phyloP scores from a whole-genome alignment of 495 filamentous ascomycete species.

The Penicillium desertorum region DNA sequence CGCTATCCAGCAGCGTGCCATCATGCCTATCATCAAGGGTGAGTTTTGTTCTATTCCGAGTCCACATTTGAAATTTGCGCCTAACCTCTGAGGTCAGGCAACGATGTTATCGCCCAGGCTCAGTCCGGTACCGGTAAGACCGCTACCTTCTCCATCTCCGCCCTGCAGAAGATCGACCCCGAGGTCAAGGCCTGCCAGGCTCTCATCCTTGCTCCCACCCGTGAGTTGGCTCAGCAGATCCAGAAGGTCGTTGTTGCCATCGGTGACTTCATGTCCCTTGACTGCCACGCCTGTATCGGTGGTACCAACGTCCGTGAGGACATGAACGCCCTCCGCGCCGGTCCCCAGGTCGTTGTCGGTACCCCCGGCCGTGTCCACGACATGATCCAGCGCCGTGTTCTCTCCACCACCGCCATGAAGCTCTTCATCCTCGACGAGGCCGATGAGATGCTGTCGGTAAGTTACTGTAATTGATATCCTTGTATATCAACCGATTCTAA shows the following conservation, averaged over 20 bases:
- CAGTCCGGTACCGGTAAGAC: conserved; percentile 99
- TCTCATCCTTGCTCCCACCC: conserved; percentile 92
- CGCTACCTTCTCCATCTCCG: conserved; percentile 97
- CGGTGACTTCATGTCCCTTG: conserved; percentile 98
- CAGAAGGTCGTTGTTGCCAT: conserved; percentile 98
- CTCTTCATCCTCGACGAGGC: conserved; percentile 99
- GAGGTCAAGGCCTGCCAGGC: conserved; percentile 93
- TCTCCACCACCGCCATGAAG: conserved; percentile 96
- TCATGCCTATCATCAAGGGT: conserved; percentile 99
- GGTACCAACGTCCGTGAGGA: conserved; percentile 97
- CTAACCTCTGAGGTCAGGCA: conserved; percentile 57
- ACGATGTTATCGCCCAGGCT: conserved; percentile 98
- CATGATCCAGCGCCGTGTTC: conserved; percentile 96
- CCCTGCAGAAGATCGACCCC: conserved; percentile 96
- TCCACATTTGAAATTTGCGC: conserved; percentile 15
- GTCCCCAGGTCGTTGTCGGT: conserved; percentile 93
- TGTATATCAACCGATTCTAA: conserved; percentile 7
- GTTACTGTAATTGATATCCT: conserved; percentile 27
- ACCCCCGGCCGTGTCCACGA: conserved; percentile 97
- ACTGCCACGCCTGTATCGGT: conserved; percentile 99
- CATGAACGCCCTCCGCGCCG: conserved; percentile 93
- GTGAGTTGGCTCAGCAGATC: conserved; percentile 97
- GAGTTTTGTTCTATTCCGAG: conserved; percentile 44
- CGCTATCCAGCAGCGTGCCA: conserved; percentile 98
- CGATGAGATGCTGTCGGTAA: conserved; percentile 95